phyloP scores from a whole-genome alignment of 2,329 filamentous ascomycete genomes.

The Colletotrichum sp. region DNA sequence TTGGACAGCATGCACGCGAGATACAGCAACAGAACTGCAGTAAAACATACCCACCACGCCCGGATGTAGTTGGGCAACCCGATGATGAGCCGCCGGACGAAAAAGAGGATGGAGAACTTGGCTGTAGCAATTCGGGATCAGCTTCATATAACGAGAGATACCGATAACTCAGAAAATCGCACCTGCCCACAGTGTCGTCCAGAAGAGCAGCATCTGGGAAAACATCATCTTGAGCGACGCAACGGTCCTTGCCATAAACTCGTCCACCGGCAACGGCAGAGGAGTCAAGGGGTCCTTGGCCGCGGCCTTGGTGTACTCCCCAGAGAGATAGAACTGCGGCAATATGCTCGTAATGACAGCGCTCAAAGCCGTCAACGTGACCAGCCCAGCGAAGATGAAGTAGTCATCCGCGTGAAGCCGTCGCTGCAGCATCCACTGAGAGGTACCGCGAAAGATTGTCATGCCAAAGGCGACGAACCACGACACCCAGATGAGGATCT shows the following conservation, averaged over 20 bases:
- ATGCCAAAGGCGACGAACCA: not conserved
- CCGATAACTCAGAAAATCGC: not conserved
- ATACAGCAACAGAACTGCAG: not conserved
- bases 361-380: not conserved
- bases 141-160: not conserved
- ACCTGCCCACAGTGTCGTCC: constrained; percentile 11
- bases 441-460: constrained; percentile 2
- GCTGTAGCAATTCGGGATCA: not conserved
- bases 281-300: not conserved
- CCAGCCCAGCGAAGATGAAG: not conserved
- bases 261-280: not conserved
- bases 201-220: constrained; percentile 9
- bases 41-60: constrained; percentile 5
- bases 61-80: constrained; percentile 4
- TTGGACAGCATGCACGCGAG: constrained; percentile 7
- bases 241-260: not conserved
- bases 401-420: constrained; percentile 4
- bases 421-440: constrained; percentile 10
- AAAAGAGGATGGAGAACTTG: constrained; percentile 9
- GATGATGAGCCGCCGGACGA: not conserved
- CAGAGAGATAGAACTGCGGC: constrained; percentile 7
- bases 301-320: constrained; percentile 10
- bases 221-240: constrained; percentile 9
- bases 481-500: constrained; percentile 3
- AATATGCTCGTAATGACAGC: not conserved